Evolutionary conservation across 768 basidiomycete species (phyloP).

Genomic region (Xerocomellus dryophilus): DNA sequence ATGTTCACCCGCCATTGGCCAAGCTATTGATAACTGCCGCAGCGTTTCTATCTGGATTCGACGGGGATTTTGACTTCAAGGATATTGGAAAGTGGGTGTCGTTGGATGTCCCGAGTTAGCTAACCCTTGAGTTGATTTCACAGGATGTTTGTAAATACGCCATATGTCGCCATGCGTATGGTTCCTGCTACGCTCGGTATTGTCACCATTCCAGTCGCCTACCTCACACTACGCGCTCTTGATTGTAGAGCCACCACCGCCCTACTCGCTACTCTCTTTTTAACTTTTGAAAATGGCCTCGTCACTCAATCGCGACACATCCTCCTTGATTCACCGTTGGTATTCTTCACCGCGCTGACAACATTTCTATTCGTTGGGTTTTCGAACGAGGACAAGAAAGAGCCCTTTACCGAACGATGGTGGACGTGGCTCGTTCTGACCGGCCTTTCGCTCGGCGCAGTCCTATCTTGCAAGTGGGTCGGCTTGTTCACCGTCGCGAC

Average conservation of each 20-base stretch:
- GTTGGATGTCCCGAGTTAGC: background rate
- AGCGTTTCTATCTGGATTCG: conserved; percentile 81
- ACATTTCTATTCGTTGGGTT: conserved; percentile 87
- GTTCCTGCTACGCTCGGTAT: conserved; percentile 90
- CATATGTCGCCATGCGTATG: conserved; percentile 96
- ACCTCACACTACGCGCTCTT: conserved; percentile 89
- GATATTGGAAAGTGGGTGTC: conserved; percentile 88
- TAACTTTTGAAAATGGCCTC: conserved; percentile 96
- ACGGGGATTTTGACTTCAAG: conserved; percentile 95
- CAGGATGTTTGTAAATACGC: conserved; percentile 82
- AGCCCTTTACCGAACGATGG: conserved; percentile 83
- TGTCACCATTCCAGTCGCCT: conserved; percentile 84
- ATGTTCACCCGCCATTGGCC: conserved; percentile 96
- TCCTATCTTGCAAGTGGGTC: conserved; percentile 96
- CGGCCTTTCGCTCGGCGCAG: conserved; percentile 88
- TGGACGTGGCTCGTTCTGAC: conserved; percentile 90
- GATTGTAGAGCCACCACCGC: conserved; percentile 92
- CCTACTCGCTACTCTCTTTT: conserved; percentile 82
- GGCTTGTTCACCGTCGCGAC: conserved; percentile 98
- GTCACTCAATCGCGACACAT: conserved; percentile 96
- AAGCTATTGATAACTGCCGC: conserved; percentile 93
- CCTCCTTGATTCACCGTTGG: conserved; percentile 94
- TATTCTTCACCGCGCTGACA: conserved; percentile 95
- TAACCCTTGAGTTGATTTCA: conserved; percentile 1
- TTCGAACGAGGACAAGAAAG: conserved; percentile 82